Evolutionary conservation across 495 filamentous ascomycete genomes (phyloP), one percentile per base, ranked within the genome.

Genomic region (Talaromyces liani): DNA sequence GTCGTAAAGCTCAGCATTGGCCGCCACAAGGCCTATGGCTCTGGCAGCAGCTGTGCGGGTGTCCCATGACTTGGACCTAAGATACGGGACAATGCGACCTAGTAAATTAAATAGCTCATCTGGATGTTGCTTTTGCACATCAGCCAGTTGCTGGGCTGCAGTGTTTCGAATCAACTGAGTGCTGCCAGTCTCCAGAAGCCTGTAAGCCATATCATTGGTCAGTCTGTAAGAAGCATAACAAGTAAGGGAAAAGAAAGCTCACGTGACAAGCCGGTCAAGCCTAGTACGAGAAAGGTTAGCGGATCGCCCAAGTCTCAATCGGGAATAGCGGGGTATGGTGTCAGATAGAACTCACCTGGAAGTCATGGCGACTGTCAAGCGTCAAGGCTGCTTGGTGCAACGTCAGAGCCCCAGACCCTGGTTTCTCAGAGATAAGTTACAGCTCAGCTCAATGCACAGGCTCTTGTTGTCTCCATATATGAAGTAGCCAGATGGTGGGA

Each of bases 51-150:
- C 93, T 51, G 85, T 91, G 36, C 94, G 83, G 8, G 94, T 97
- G 66, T 98, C 94, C 94, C 94, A 98, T 64, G 90, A 91, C 71
- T 92, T 96, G 62, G 92, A 91, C 62, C 88, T 84, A 16, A 98
- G 83, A 74, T 95, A 97, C 2, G 95, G 92, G 18, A 98, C 85
- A 49, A 98, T 93, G 55, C 93, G 84, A n/a, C 91, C 91, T n/a
- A 98, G 82, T 7, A 98, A 82, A 68, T 98, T 97, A 75, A 97
- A 98, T 3, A 98, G 80, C 70, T 98, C 94, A 73, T 98, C 93
- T 0, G 95, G 94, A 70, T 98, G 95, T 66, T 93, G 88, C 71
- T 96, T 98, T 75, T 98, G 95, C 65, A 97, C 92, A 79, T 98
- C 94, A 39, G 90, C 93, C 41, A 98, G 84, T 78, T 98, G 94